A percentile compares a stretch with the other conserved stretches of the same genome.
Conservation (phyloP, 2,329 filamentous ascomycete genomes). For the Colletotrichum sublineola region DNA sequence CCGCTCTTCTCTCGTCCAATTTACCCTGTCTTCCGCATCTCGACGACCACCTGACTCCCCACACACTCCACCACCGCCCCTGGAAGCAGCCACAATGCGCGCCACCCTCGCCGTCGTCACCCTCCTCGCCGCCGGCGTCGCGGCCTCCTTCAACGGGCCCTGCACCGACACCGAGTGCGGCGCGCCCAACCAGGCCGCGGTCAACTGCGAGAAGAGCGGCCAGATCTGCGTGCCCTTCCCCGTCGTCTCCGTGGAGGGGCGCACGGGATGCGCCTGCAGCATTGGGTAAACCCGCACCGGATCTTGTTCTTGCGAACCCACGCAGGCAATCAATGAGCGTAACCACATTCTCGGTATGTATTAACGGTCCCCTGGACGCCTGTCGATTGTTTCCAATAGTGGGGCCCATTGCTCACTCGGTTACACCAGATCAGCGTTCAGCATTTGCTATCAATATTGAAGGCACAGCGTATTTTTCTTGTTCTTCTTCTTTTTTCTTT, state of each 20-base stretch:
- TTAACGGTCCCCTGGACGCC: not conserved
- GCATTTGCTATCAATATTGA: too few relatives aligned
- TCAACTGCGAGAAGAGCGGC: slow-evolving; percentile 36
- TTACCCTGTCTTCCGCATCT: not conserved
- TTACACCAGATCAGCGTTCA: not conserved
- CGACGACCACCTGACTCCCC: too few relatives aligned
- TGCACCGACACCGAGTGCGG: slow-evolving; percentile 30
- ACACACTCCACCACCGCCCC: too few relatives aligned
- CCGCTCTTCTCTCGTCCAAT: slow-evolving; percentile 11
- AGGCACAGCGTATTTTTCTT: not conserved
- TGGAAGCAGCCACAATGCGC: slow-evolving; percentile 22
- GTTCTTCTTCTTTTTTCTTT: not conserved
- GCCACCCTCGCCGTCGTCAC: slow-evolving; percentile 25
- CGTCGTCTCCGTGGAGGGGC: slow-evolving; percentile 26
- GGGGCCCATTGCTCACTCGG: not conserved
- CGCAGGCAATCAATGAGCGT: not conserved
- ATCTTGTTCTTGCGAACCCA: too few relatives aligned
- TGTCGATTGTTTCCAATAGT: not conserved
- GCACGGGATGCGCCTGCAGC: slow-evolving; percentile 35
- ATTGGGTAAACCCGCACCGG: not conserved
- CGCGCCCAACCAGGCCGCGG: slow-evolving; percentile 1
- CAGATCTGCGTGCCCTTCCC: slow-evolving; percentile 39
- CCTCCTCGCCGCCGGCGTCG: slow-evolving; percentile 27
- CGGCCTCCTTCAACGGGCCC: slow-evolving; percentile 36
- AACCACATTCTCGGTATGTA: not conserved